These are phyloP conservation scores for Fagus crenata DNA, from an alignment of 306 rosid genomes.

Conservation along the genomic window DNA sequence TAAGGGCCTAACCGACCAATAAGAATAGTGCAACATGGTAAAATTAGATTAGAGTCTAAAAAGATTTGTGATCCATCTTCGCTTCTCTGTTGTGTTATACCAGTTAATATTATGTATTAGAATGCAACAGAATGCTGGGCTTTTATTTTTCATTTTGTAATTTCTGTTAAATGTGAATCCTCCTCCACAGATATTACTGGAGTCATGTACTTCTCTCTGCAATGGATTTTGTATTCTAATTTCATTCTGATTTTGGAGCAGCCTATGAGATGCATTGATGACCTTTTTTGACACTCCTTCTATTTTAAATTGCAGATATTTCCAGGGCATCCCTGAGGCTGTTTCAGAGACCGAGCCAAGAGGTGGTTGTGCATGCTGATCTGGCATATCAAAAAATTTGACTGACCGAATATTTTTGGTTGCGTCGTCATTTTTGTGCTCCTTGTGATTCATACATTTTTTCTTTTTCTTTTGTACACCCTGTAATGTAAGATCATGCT, in stretches of 20 bases:
- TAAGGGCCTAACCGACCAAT: too few species aligned
- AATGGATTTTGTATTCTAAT: not conserved
- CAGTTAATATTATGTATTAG: not conserved
- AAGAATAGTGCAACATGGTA: too few species aligned
- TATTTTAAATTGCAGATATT: slow-evolving; percentile 62
- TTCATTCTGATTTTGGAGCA: not conserved
- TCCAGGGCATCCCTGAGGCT: slow-evolving; percentile 87
- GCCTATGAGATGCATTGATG: not conserved
- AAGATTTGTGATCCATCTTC: not conserved
- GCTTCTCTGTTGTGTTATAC: not conserved
- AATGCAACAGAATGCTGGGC: not conserved
- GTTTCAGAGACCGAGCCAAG: slow-evolving; percentile 73
- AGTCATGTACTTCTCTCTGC: not conserved
- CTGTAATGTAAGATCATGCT: slow-evolving; percentile 36
- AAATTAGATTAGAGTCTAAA: too few species aligned
- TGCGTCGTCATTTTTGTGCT: slow-evolving; percentile 39
- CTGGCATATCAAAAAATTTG: slow-evolving; percentile 24
- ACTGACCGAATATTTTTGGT: slow-evolving; percentile 14
- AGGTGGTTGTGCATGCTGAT: slow-evolving; percentile 92
- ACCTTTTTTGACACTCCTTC: not conserved
- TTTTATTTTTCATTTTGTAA: not conserved
- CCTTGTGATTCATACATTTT: slow-evolving; percentile 22
- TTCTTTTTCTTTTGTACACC: slow-evolving; percentile 31
- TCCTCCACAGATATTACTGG: not conserved
- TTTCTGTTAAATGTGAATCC: not conserved